Conservation (phyloP, 768 basidiomycete genomes). For the Albatrellus ellisii region DNA sequence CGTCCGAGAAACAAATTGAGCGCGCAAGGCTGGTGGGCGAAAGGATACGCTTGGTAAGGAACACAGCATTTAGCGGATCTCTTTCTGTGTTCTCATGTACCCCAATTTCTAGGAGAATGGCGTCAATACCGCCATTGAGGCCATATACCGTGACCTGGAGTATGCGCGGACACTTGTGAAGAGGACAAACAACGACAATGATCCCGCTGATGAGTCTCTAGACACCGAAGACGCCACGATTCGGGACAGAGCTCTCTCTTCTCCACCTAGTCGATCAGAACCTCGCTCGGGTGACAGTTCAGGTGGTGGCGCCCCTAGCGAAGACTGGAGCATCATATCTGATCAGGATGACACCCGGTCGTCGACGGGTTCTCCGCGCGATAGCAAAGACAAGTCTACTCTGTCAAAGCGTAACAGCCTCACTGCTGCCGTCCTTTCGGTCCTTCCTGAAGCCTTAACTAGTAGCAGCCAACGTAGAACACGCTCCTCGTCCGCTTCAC, state of each 20-base stretch:
- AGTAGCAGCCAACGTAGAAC: constrained; percentile 9
- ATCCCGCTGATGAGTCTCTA: constrained; percentile 12
- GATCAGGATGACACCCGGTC: constrained; percentile 52
- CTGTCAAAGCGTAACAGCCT: constrained; percentile 32
- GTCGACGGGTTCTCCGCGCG: constrained; percentile 33
- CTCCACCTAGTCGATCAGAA: constrained; percentile 11
- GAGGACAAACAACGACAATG: constrained; percentile 19
- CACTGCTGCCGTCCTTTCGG: constrained; percentile 13
- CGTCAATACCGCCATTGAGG: constrained; percentile 86
- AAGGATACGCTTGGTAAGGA: constrained; percentile 65
- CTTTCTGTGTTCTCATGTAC: neutral
- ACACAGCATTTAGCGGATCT: neutral
- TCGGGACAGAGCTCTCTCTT: constrained; percentile 16
- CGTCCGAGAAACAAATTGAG: constrained; percentile 78
- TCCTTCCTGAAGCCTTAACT: constrained; percentile 13
- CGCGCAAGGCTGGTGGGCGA: constrained; percentile 79
- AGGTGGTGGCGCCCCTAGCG: constrained; percentile 45
- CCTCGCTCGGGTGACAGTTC: constrained; percentile 16
- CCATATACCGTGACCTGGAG: constrained; percentile 92
- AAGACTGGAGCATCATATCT: constrained; percentile 84
- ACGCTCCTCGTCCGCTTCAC: constrained; percentile 9
- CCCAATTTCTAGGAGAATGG: constrained; percentile 64
- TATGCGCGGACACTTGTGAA: constrained; percentile 86
- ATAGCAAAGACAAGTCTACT: constrained; percentile 2
- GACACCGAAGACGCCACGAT: constrained; percentile 25